Conservation (phyloP, 345 rosid genomes). For the Populus alba region DNA sequence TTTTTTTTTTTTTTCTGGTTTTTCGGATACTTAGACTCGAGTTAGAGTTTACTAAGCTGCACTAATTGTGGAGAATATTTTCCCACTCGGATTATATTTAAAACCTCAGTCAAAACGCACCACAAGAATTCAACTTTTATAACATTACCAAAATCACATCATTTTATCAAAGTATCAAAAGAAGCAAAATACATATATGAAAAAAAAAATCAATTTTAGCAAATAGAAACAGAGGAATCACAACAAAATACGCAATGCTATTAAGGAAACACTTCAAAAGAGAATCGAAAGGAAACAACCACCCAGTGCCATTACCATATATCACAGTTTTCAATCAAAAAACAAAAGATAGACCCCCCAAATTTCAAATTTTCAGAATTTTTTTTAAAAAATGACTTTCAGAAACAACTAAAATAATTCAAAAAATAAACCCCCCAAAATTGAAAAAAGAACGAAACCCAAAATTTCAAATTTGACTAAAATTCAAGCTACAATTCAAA, state of each 20-base stretch:
- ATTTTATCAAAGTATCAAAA: background rate
- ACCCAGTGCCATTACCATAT: too few relatives aligned
- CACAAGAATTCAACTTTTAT: background rate
- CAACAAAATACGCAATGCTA: background rate
- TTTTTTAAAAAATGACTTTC: background rate
- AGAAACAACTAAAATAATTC: background rate
- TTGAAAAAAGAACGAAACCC: background rate
- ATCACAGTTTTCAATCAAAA: too few relatives aligned
- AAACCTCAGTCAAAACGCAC: background rate
- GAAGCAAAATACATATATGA: background rate
- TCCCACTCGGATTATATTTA: background rate
- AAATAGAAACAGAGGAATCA: background rate
- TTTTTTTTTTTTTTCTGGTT: too few relatives aligned
- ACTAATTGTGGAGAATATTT: background rate
- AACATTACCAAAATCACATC: background rate
- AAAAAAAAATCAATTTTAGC: background rate
- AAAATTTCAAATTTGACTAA: background rate
- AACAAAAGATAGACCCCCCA: background rate
- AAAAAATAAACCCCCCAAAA: background rate
- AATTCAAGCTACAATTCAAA: conserved; percentile 1
- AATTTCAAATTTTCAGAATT: background rate
- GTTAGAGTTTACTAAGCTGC: background rate
- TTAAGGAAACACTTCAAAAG: background rate
- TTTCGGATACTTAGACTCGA: background rate
- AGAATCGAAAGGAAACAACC: background rate